Conservation (phyloP, 2,329 filamentous ascomycete genomes). For the Aspergillus texensis region DNA sequence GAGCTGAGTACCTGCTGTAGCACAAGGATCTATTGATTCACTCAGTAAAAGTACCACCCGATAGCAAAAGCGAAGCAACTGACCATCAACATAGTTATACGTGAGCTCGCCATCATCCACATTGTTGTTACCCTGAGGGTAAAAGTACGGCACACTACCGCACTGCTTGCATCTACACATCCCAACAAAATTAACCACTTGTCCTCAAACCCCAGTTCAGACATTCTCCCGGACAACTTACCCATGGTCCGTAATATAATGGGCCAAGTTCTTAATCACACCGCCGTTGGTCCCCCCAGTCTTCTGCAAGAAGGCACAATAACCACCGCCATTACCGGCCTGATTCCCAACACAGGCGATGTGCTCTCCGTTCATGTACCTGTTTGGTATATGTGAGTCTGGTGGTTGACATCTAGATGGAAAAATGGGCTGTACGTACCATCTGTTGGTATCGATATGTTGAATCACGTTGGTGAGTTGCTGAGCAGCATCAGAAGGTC, state of each 20-base stretch:
- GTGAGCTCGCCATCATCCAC: background rate
- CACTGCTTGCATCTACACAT: background rate
- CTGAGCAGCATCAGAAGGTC: background rate
- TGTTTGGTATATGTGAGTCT: too few species aligned
- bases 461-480: background rate
- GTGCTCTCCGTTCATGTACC: background rate
- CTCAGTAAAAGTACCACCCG: accelerated
- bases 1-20: background rate
- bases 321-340: background rate
- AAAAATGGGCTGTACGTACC: background rate
- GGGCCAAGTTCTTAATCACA: background rate
- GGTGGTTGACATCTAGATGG: too few species aligned
- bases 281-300: background rate
- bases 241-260: background rate
- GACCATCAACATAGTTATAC: background rate
- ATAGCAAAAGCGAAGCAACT: background rate
- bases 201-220: background rate
- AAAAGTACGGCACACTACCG: background rate
- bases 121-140: background rate
- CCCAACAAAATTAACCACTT: background rate
- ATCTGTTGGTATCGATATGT: background rate
- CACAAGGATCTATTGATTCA: background rate
- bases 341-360: background rate
- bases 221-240: background rate
- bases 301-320: background rate